Conservation (phyloP, 1,139 yeast genomes). For the Arxiozyma slooffiae region DNA sequence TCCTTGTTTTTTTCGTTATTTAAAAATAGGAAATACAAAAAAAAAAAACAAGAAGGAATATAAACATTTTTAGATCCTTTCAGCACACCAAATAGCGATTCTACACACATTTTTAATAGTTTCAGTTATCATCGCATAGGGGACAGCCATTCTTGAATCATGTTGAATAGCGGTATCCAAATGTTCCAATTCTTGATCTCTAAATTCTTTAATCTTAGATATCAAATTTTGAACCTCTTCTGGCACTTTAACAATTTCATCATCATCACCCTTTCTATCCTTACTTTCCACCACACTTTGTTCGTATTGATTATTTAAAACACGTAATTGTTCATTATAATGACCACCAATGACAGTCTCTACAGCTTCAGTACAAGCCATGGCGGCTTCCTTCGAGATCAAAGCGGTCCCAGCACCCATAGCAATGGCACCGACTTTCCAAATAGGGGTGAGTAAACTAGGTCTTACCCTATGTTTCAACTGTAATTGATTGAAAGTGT, state of each 20-base stretch:
- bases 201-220: slow-evolving; percentile 57
- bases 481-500: slow-evolving; percentile 72
- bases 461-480: slow-evolving; percentile 77
- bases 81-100: slow-evolving; percentile 90
- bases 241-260: slow-evolving; percentile 32
- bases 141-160: slow-evolving; percentile 89
- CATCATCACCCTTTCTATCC: neutral
- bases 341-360: slow-evolving; percentile 97
- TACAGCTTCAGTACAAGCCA: slow-evolving; percentile 99
- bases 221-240: slow-evolving; percentile 54
- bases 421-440: slow-evolving; percentile 86
- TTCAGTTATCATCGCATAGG: slow-evolving; percentile 80
- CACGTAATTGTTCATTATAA: slow-evolving; percentile 80
- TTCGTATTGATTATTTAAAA: slow-evolving; percentile 53
- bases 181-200: slow-evolving; percentile 95
- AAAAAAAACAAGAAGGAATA: neutral
- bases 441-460: slow-evolving; percentile 76
- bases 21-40: too few relatives aligned
- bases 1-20: neutral
- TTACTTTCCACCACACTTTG: slow-evolving; percentile 19
- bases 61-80: slow-evolving; percentile 42
- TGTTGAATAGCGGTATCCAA: slow-evolving; percentile 84
- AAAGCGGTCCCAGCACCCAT: slow-evolving; percentile 83
- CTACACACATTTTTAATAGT: slow-evolving; percentile 72
- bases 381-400: slow-evolving; percentile 89